Evolutionary conservation across 768 basidiomycete genomes (phyloP).

Genomic region (Lanmaoa pseudosensibilis): DNA sequence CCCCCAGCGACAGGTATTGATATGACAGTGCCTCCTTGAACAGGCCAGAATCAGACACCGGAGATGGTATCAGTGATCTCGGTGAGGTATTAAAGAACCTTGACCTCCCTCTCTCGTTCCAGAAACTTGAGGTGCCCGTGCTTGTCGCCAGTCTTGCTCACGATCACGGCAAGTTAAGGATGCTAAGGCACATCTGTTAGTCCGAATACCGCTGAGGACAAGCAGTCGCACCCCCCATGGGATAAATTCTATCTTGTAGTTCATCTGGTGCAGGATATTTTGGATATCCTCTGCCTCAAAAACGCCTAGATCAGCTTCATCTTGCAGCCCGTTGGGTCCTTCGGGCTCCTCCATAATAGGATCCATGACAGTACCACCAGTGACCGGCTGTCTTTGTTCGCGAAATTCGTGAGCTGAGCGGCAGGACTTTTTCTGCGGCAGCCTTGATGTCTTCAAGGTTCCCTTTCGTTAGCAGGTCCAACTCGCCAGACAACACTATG

Average conservation of each 20-base stretch:
- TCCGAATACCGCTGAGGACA: not conserved
- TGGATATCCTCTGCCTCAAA: too few species aligned
- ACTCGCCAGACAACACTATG: not conserved
- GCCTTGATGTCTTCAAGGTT: not conserved
- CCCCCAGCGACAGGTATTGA: too few species aligned
- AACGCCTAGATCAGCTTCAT: too few species aligned
- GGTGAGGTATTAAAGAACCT: conserved; percentile 8
- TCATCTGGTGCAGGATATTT: too few species aligned
- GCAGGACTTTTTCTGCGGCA: not conserved
- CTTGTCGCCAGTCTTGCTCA: not conserved
- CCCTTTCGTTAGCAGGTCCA: not conserved
- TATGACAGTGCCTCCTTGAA: too few species aligned
- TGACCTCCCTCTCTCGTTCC: not conserved
- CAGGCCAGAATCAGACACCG: not conserved
- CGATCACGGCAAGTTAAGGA: conserved; percentile 10
- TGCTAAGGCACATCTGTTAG: conserved; percentile 5
- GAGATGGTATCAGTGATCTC: conserved; percentile 14
- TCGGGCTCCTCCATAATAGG: not conserved
- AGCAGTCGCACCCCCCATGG: too few species aligned
- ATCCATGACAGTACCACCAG: not conserved
- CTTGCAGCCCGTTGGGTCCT: not conserved
- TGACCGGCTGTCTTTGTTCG: not conserved
- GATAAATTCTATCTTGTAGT: too few species aligned
- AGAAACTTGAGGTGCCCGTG: conserved; percentile 13
- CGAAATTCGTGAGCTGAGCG: not conserved